Base-by-base conservation (phyloP, 2,329 filamentous ascomycete genomes). In the Cadophora luteo-olivacea region DNA sequence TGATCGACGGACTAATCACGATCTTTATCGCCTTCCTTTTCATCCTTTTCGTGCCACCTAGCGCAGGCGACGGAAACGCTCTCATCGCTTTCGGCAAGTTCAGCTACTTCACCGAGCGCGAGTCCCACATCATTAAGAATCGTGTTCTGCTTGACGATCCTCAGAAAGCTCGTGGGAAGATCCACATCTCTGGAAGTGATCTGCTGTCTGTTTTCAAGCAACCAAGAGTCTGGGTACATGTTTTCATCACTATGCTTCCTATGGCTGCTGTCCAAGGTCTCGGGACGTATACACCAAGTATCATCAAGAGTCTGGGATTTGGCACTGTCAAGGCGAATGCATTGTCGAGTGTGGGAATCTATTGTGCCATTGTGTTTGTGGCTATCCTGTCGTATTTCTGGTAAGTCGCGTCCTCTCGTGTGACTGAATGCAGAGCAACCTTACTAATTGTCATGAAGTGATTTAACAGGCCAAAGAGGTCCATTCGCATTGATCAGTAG, bases 141-240 rank as follows among this genome's bases (percentile, higher is more conserved):
- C 80, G 82, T 0, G 81, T 84, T 4, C 66, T 83, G 0, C 74
- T 82, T 3, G 82, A 84, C 66, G 82, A 84, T 68, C 82, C 82
- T 1, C 70, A 69, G 41, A 83, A 83, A 71, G 74, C 76, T 0
- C 70, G 69, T 0, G 77, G 77, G 0, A 77, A 80, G 33, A 70
- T 81, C 24, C 77, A 75, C n/a, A 82, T 83, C 61, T 49, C 54
- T 12, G 61, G 45, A 11, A 29, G n/a, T 48, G 68, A 69, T 45
- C 52, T 69, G 19, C 36, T 57, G 4, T 24, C 64, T 19, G 55
- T 61, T 1, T 29, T 69, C 8, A 55, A 19, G 14, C 41, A 67
- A 7, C 61, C 61, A 3, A 61, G 66, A n/a, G 58, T 70, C 5
- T 67, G 61, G 29, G 61, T 73, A 41, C 76, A 78, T 66, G 68